Conservation (phyloP, 345 rosid species). For the Hibiscus tridactylites region DNA sequence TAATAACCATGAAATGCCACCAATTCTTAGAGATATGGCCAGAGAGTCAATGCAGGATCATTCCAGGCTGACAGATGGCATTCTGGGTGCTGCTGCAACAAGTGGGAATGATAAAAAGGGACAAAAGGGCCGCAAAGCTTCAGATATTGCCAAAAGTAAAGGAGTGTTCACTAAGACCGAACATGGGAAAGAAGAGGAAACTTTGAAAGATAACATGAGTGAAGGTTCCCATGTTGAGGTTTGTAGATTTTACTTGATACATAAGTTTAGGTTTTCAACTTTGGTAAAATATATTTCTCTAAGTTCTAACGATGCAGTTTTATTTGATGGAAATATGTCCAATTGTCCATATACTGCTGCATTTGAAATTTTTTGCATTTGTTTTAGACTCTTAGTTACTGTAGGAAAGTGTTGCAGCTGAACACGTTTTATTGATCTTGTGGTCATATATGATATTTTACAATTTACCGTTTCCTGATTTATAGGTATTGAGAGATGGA, state of each 20-base stretch:
- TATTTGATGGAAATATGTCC: not conserved
- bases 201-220: conserved; percentile 37
- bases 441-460: not conserved
- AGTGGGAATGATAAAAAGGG: conserved; percentile 37
- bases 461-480: not conserved
- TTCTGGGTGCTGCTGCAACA: conserved; percentile 27
- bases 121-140: conserved; percentile 32
- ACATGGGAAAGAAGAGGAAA: conserved; percentile 23
- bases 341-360: not conserved
- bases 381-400: not conserved
- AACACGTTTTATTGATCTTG: not conserved
- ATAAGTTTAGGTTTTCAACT: not conserved
- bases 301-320: not conserved
- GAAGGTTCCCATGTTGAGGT: conserved; percentile 91
- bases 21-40: conserved; percentile 22
- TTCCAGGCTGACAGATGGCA: conserved; percentile 31
- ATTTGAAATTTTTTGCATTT: no score
- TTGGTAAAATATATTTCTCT: not conserved
- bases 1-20: conserved; percentile 27
- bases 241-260: conserved; percentile 15
- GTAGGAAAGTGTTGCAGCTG: no score
- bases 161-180: conserved; percentile 29
- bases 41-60: conserved; percentile 35
- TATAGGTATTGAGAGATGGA: conserved; percentile 75
- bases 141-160: conserved; percentile 30